Conservation (phyloP, 176 grass and related monocot species). For the Ampelocalamus luodianensis region DNA sequence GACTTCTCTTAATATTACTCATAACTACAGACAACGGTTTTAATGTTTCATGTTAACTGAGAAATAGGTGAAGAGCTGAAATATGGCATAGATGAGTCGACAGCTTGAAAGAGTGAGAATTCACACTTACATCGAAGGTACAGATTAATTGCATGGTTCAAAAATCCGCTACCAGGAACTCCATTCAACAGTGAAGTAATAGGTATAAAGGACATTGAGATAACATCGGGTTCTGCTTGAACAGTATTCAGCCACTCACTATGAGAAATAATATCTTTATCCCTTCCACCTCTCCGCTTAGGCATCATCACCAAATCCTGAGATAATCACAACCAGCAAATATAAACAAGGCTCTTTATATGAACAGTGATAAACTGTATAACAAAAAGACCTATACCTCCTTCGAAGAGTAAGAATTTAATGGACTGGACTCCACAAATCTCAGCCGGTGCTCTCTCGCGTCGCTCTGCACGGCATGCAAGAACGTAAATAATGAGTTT, state of each 20-base stretch:
- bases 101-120: conserved; percentile 28
- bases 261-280: conserved; percentile 71
- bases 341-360: conserved; percentile 12
- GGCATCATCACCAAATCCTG: conserved; percentile 80
- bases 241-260: conserved; percentile 80
- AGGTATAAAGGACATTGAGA: conserved; percentile 95
- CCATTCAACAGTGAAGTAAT: conserved; percentile 97
- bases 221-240: conserved; percentile 82
- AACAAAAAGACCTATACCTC: conserved; percentile 58
- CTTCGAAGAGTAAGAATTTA: conserved; percentile 68
- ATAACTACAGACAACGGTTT: conserved; percentile 14
- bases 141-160: conserved; percentile 96
- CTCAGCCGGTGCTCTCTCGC: conserved; percentile 79
- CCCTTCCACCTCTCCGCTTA: conserved; percentile 91
- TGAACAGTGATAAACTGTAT: conserved; percentile 3
- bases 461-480: conserved; percentile 50
- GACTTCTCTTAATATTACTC: conserved; percentile 19
- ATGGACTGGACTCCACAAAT: conserved; percentile 66
- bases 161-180: conserved; percentile 94
- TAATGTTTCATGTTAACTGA: neutral
- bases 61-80: conserved; percentile 18
- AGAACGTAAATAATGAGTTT: conserved; percentile 14
- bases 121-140: conserved; percentile 84
- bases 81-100: neutral
- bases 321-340: conserved; percentile 34